Base-by-base conservation (phyloP, 1,139 yeast species). In the Saccharomycopsis hybrid region DNA sequence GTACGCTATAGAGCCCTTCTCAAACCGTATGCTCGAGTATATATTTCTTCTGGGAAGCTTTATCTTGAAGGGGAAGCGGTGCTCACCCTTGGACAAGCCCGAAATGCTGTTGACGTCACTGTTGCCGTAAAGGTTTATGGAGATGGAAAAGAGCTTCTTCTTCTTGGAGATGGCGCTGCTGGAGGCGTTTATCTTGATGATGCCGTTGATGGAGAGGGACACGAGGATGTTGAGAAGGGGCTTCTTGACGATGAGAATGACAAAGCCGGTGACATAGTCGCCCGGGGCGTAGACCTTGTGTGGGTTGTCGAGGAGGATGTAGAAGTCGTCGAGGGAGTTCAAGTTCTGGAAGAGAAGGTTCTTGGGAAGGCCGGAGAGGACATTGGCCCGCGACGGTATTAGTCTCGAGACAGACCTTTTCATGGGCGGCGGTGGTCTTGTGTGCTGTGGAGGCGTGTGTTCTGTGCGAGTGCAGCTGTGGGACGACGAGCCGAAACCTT, bases 11-110 rank as follows among this genome's bases (percentile, higher is more conserved):
- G 87, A 76, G 7, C 97, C 97, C 58, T 83, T 80, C 57, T 90
- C 96, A 60, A 89, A 89, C 57, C 82, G 85, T 30, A 89, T 76
- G 52, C 90, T 81, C 30, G 92, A 84, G 62, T 74, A 82, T 3
- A 87, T 73, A 55, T 85, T 75, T 58, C 77, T 80, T 57, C 74
- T 74, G 1, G 96, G 96, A 31, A 89, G 71, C 56, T 78, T 82
- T 43, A 88, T 86, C 47, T 84, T 79, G 60, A 89, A 89, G 11
- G 95, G 95, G 62, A 89, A 89, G 39, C 87, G 70, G 64, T 89
- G 97, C 60, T 86, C 92, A 31, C 97, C 97, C 57, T 80, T 80
- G 44, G 78, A 76, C 29, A 84, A 60, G 2, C 54, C 45, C 31
- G 3, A 5, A 13, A 24, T 28, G n/a, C n/a, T n/a, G n/a, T n/a